phyloP scores from a whole-genome alignment of 2,329 filamentous ascomycete species.

The Aureobasidium lini region DNA sequence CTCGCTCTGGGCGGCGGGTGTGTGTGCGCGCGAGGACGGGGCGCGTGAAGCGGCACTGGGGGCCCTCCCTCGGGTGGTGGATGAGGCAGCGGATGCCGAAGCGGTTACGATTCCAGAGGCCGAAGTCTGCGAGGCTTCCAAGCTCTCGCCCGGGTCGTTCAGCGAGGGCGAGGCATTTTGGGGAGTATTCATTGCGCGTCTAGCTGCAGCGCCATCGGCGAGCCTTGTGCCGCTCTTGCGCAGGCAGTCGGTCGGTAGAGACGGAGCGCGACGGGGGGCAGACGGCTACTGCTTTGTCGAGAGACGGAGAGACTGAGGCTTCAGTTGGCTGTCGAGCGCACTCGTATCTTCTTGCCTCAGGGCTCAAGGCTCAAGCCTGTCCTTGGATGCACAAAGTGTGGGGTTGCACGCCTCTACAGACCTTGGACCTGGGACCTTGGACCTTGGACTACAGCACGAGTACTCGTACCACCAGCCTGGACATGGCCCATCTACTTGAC shows the following conservation, averaged over 20 bases:
- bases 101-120: neutral
- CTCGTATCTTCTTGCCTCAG: no score
- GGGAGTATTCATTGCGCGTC: constrained; percentile 10
- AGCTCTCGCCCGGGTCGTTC: constrained; percentile 8
- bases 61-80: constrained; percentile 39
- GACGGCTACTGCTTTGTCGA: neutral
- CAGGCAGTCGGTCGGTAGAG: neutral
- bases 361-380: neutral
- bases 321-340: no score
- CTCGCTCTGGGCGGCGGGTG: constrained; percentile 34
- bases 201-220: constrained; percentile 11
- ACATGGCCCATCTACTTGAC: no score
- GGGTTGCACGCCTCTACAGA: neutral
- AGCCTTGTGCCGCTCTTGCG: constrained; percentile 8
- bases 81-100: constrained; percentile 20
- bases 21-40: constrained; percentile 37
- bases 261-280: neutral
- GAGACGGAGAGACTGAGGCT: neutral
- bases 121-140: neutral
- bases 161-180: constrained; percentile 10
- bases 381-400: constrained; percentile 5
- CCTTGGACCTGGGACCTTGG: neutral
- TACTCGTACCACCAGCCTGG: no score
- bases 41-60: constrained; percentile 35
- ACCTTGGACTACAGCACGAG: neutral